Conservation (phyloP, 495 filamentous ascomycete species). For the Hypoxylon cercidicola region DNA sequence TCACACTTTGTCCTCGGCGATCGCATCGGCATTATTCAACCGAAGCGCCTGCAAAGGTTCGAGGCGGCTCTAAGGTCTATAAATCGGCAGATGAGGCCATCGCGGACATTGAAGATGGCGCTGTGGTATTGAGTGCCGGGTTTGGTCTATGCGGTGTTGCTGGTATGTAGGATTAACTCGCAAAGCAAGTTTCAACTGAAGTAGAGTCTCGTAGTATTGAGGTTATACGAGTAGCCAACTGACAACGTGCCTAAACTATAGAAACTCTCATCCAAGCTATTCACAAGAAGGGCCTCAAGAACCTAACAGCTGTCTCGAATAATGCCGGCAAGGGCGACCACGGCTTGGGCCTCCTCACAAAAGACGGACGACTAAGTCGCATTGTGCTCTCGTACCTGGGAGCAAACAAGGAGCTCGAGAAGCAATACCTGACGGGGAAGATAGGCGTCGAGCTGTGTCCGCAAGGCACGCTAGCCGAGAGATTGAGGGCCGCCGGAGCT, state of each 20-base stretch:
- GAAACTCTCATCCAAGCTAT: constrained; percentile 64
- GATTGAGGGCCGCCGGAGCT: constrained; percentile 70
- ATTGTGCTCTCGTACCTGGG: constrained; percentile 71
- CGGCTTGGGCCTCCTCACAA: constrained; percentile 64
- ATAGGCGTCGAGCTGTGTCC: constrained; percentile 73
- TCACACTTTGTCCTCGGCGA: constrained; percentile 10
- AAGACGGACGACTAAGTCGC: constrained; percentile 65
- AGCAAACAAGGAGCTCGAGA: constrained; percentile 72
- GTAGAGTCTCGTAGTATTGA: neutral
- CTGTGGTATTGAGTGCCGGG: constrained; percentile 67
- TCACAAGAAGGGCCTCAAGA: constrained; percentile 58
- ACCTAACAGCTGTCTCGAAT: constrained; percentile 72
- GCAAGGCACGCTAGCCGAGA: constrained; percentile 72
- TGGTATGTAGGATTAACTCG: constrained; percentile 55
- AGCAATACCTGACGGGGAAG: constrained; percentile 68
- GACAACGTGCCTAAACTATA: constrained; percentile 16
- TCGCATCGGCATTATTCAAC: constrained; percentile 34
- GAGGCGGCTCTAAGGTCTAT: constrained; percentile 64
- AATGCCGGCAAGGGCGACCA: constrained; percentile 68
- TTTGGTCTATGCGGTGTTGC: constrained; percentile 72
- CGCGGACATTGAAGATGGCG: constrained; percentile 67
- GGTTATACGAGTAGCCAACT: neutral
- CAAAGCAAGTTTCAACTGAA: neutral
- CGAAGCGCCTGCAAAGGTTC: constrained; percentile 39
- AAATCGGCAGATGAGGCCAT: constrained; percentile 69